These are phyloP conservation scores for Mortierella sp. DNA, from an alignment of 371 early-diverging fungal genomes.

Conservation along the genomic window DNA sequence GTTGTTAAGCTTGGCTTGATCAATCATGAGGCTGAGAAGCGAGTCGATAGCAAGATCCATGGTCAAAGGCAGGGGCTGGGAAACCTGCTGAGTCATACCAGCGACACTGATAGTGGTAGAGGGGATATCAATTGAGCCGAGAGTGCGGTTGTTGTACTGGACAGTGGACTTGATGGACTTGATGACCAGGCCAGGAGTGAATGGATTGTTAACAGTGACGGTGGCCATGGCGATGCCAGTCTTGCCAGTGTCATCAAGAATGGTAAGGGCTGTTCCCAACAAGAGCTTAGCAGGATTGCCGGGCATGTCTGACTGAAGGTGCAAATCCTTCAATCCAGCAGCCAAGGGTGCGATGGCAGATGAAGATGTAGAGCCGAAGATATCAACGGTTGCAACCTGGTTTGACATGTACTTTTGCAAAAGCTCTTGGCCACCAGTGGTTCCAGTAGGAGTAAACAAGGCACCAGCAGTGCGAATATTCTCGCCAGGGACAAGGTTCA, in stretches of 20 bases:
- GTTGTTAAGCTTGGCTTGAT: slow-evolving; percentile 60
- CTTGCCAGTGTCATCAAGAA: slow-evolving; percentile 58
- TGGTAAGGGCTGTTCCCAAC: slow-evolving; percentile 60
- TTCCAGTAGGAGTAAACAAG: slow-evolving; percentile 62
- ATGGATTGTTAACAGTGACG: slow-evolving; percentile 68
- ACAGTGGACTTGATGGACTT: slow-evolving; percentile 63
- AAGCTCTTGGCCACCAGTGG: slow-evolving; percentile 60
- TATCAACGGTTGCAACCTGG: slow-evolving; percentile 58
- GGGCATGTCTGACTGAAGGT: slow-evolving; percentile 62
- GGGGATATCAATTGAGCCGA: slow-evolving; percentile 64
- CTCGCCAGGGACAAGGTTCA: slow-evolving; percentile 60
- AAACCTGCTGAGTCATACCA: slow-evolving; percentile 39
- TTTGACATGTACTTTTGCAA: slow-evolving; percentile 68
- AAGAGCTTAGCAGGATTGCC: slow-evolving; percentile 63
- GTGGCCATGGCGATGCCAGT: slow-evolving; percentile 62
- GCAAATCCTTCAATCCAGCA: slow-evolving; percentile 59
- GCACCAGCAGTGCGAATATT: slow-evolving; percentile 60
- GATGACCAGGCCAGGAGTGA: slow-evolving; percentile 64
- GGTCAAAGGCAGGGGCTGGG: slow-evolving; percentile 49
- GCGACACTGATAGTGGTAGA: slow-evolving; percentile 27
- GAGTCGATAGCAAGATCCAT: slow-evolving; percentile 56
- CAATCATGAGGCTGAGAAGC: slow-evolving; percentile 58
- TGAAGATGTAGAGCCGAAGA: slow-evolving; percentile 59
- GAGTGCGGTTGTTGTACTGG: slow-evolving; percentile 61
- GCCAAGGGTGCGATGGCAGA: slow-evolving; percentile 64